A percentile compares a stretch with the other conserved stretches of the same genome.
phyloP scores from a whole-genome alignment of 2,329 filamentous ascomycete species.

The Arthrinium puccinioides region DNA sequence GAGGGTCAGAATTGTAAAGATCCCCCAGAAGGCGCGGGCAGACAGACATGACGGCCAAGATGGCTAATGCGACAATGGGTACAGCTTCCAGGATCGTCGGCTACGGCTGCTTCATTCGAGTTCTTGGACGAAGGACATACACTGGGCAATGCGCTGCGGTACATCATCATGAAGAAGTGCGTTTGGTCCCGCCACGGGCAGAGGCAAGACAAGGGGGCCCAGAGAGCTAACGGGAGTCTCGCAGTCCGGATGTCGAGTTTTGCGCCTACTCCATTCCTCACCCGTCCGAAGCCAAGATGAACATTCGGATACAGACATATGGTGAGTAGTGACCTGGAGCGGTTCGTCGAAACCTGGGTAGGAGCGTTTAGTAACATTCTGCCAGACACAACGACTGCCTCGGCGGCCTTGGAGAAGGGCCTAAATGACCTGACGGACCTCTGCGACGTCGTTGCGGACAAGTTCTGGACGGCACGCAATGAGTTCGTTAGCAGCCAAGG shows the following conservation, averaged over 20 bases:
- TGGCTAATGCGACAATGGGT: not conserved
- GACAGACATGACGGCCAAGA: slow-evolving; percentile 5
- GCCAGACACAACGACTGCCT: slow-evolving; percentile 69
- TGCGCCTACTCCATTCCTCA: slow-evolving; percentile 98
- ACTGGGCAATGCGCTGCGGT: slow-evolving; percentile 86
- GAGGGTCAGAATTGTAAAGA: slow-evolving; percentile 56
- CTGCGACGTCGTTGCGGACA: slow-evolving; percentile 88
- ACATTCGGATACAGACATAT: slow-evolving; percentile 93
- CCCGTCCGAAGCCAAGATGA: slow-evolving; percentile 94
- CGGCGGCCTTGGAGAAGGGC: slow-evolving; percentile 84
- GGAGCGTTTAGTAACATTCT: slow-evolving; percentile 4
- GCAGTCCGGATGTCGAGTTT: slow-evolving; percentile 90
- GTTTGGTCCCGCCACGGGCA: too few species aligned
- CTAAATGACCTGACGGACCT: slow-evolving; percentile 82
- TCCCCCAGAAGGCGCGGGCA: slow-evolving; percentile 8
- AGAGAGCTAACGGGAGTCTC: slow-evolving; percentile 5
- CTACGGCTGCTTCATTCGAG: slow-evolving; percentile 89
- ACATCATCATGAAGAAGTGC: slow-evolving; percentile 98
- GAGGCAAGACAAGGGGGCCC: too few species aligned
- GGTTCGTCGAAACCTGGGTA: not conserved
- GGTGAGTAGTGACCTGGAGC: slow-evolving; percentile 48
- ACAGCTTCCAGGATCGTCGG: slow-evolving; percentile 76
- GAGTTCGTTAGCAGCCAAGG: slow-evolving; percentile 35
- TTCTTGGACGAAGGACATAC: slow-evolving; percentile 94
- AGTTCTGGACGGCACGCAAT: slow-evolving; percentile 67